Conservation (phyloP, 371 early-diverging fungal genomes). For the Mortierella sp. region DNA sequence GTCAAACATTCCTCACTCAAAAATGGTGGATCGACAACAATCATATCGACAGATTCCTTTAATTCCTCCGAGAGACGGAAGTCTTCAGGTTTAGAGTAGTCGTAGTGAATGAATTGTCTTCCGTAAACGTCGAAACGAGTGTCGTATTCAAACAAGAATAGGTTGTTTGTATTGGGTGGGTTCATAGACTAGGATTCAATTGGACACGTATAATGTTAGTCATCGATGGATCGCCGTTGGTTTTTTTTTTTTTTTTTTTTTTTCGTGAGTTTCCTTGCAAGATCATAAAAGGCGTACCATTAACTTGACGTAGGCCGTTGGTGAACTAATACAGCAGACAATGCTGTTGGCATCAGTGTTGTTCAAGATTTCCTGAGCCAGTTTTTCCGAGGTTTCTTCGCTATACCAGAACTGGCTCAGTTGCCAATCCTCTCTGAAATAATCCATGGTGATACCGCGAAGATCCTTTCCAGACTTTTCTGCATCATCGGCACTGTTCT, state of each 20-base stretch:
- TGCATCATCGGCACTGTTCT: neutral
- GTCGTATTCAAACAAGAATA: slow-evolving; percentile 75
- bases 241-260: neutral
- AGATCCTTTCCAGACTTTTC: slow-evolving; percentile 26
- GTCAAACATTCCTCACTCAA: slow-evolving; percentile 76
- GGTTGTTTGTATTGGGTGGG: slow-evolving; percentile 37
- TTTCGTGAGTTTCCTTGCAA: neutral
- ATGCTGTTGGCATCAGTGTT: slow-evolving; percentile 58
- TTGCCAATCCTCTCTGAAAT: slow-evolving; percentile 81
- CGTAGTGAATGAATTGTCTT: slow-evolving; percentile 70
- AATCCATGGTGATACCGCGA: slow-evolving; percentile 62
- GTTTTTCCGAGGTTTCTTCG: slow-evolving; percentile 64
- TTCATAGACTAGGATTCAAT: slow-evolving; percentile 23
- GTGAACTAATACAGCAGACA: slow-evolving; percentile 75
- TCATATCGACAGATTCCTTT: slow-evolving; percentile 65
- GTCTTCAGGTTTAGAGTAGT: slow-evolving; percentile 71
- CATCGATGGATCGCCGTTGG: neutral
- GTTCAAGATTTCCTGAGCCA: slow-evolving; percentile 66
- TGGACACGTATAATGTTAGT: neutral
- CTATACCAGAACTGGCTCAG: slow-evolving; percentile 81
- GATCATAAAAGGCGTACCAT: slow-evolving; percentile 55
- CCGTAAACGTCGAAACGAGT: slow-evolving; percentile 73
- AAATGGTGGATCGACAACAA: slow-evolving; percentile 82
- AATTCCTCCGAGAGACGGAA: slow-evolving; percentile 57
- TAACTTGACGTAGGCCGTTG: slow-evolving; percentile 72